phyloP scores from a whole-genome alignment of 1,139 yeast species.

The Geotrichum phurueaensis region DNA sequence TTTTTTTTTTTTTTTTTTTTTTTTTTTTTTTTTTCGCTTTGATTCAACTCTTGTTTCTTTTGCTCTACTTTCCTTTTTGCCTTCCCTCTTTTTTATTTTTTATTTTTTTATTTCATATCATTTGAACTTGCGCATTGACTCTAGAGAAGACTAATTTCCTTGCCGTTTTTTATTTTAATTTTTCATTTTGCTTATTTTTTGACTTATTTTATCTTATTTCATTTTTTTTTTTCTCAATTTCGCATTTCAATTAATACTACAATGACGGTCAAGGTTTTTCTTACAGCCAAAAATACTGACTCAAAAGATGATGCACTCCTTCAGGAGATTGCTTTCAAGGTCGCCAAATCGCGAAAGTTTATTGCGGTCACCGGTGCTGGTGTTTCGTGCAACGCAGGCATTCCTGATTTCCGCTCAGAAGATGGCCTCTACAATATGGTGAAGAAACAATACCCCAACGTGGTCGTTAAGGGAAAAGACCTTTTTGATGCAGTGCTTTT shows the following conservation, averaged over 20 bases:
- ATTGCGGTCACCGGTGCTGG: constrained; percentile 80
- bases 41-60: not conserved
- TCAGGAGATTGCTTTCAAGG: constrained; percentile 11
- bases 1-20: not conserved
- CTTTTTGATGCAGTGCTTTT: constrained; percentile 81
- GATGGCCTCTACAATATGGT: constrained; percentile 78
- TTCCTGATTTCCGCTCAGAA: constrained; percentile 85
- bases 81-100: no score
- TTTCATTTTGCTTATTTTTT: not conserved
- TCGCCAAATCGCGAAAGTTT: constrained; percentile 24
- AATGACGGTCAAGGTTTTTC: constrained; percentile 8
- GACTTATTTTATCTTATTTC: not conserved
- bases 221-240: not conserved
- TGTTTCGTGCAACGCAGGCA: constrained; percentile 92
- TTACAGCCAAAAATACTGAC: not conserved
- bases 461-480: constrained; percentile 75
- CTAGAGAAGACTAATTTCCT: no score
- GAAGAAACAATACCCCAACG: constrained; percentile 55
- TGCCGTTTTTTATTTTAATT: no score
- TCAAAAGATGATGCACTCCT: constrained; percentile 1
- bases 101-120: not conserved
- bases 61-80: not conserved
- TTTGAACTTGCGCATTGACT: no score
- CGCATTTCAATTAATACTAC: not conserved
- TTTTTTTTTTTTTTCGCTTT: not conserved